Evolutionary conservation across 75 land plant species (phyloP).

Genomic region (Selaginella moellendorffii): DNA sequence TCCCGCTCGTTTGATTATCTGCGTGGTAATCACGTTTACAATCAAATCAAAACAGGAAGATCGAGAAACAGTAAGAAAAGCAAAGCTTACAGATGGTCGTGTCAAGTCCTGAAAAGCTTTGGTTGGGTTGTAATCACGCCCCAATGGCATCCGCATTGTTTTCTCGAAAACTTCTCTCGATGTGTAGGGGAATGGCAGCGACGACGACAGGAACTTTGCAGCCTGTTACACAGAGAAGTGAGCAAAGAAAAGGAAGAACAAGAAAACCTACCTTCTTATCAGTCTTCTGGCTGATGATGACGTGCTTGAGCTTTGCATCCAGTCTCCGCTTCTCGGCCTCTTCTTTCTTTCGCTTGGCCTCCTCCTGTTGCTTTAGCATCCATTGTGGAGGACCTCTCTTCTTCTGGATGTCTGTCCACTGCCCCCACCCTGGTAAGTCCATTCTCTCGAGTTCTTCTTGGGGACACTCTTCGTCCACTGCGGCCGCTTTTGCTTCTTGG

Average conservation of each 20-base stretch:
- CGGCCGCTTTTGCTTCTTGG: conserved; percentile 42
- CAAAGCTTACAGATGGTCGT: conserved; percentile 58
- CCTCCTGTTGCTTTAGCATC: conserved; percentile 55
- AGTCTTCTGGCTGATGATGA: conserved; percentile 66
- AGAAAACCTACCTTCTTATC: conserved; percentile 57
- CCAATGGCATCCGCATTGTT: conserved; percentile 81
- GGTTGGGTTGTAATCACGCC: conserved; percentile 78
- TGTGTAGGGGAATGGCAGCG: conserved; percentile 42
- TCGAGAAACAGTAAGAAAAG: background rate
- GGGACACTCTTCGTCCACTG: conserved; percentile 61
- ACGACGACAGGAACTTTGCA: conserved; percentile 39
- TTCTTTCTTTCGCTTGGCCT: conserved; percentile 45
- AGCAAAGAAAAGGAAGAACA: background rate
- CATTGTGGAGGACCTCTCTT: conserved; percentile 63
- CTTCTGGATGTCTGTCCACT: conserved; percentile 71
- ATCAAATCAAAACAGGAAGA: background rate
- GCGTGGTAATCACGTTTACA: conserved; percentile 2
- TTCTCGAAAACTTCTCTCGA: conserved; percentile 52
- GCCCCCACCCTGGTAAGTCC: conserved; percentile 87
- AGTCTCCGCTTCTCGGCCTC: conserved; percentile 48
- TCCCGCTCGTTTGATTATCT: conserved; percentile 65
- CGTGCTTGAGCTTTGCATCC: conserved; percentile 73
- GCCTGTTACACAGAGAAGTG: conserved; percentile 37
- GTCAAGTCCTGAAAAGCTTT: conserved; percentile 44
- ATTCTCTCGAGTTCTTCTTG: conserved; percentile 40